phyloP scores from a whole-genome alignment of 2,329 filamentous ascomycete species.

The Colletotrichum tamarilloi region DNA sequence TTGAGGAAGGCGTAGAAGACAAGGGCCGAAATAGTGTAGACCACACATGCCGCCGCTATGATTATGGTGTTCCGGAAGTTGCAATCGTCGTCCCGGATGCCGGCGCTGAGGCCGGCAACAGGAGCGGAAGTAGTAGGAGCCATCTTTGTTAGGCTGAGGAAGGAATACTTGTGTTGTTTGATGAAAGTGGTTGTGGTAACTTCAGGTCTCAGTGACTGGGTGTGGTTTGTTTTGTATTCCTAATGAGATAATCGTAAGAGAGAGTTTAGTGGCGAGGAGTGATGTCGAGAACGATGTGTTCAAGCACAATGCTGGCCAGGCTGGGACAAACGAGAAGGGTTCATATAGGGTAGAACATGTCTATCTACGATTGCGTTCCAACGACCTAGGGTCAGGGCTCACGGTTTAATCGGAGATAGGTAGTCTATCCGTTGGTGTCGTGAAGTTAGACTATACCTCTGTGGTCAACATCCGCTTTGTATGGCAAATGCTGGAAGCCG shows the following conservation, averaged over 20 bases:
- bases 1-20: background rate
- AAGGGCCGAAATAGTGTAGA: conserved; percentile 9
- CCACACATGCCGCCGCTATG: background rate
- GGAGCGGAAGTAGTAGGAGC: background rate
- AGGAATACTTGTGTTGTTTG: background rate
- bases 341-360: background rate
- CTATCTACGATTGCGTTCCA: background rate
- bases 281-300: background rate
- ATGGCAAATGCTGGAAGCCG: too few relatives aligned
- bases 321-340: background rate
- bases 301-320: background rate
- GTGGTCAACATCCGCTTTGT: too few relatives aligned
- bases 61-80: background rate
- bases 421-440: background rate
- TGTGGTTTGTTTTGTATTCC: background rate
- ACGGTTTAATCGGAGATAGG: background rate
- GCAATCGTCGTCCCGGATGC: background rate
- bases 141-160: background rate
- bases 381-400: too few relatives aligned
- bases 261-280: background rate
- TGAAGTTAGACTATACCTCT: background rate
- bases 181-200: background rate
- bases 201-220: background rate
- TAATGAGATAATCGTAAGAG: background rate
- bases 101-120: background rate